phyloP scores from a whole-genome alignment of 306 rosid species.

The Erythrophleum fordii region DNA sequence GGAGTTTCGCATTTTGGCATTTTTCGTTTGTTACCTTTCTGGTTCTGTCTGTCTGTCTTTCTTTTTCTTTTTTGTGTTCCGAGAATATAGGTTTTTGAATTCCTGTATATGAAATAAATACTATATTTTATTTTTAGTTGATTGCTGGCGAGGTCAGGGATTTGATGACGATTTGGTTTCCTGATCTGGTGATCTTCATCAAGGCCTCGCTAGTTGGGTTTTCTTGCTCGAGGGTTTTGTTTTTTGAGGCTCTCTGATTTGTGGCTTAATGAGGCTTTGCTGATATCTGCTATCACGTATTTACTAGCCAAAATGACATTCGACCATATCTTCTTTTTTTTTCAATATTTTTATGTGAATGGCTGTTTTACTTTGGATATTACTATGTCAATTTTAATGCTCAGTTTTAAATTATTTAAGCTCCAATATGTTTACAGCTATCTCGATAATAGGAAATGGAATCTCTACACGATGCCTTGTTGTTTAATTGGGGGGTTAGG shows the following conservation, averaged over 20 bases:
- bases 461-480: neutral
- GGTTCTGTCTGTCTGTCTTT: neutral
- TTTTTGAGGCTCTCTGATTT: conserved; percentile 34
- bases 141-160: conserved; percentile 29
- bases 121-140: neutral
- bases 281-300: conserved; percentile 3
- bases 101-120: neutral
- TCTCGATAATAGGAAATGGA: no score
- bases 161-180: conserved; percentile 14
- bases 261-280: conserved; percentile 18
- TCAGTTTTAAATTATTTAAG: no score
- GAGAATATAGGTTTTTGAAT: neutral
- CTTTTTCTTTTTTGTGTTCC: neutral
- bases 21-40: conserved; percentile 12
- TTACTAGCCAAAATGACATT: conserved; percentile 20
- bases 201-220: conserved; percentile 23
- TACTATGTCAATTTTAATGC: no score
- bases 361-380: neutral
- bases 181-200: conserved; percentile 24
- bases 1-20: conserved; percentile 23
- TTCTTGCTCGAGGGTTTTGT: conserved; percentile 27
- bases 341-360: neutral
- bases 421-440: no score
- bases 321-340: no score
- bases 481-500: neutral